Percentiles rank a stretch among this genome's conserved stretches.
These are phyloP conservation scores for Tylopilus plumbeoviolaceoides DNA, from an alignment of 768 basidiomycete species.

Conservation along the genomic window DNA sequence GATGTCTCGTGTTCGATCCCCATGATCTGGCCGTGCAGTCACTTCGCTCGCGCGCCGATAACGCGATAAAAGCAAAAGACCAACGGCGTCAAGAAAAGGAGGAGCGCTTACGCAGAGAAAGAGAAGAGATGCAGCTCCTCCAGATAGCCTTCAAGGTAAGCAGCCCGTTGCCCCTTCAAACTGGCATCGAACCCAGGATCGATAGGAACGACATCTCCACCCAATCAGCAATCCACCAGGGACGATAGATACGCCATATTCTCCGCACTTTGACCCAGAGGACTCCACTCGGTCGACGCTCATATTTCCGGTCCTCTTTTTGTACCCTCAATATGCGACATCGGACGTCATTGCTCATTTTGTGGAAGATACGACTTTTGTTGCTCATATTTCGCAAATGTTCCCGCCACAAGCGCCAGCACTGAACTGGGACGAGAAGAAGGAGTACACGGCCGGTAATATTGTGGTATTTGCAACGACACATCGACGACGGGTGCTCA, in stretches of 20 bases:
- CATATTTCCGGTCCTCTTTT: constrained; percentile 84
- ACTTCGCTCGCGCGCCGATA: constrained; percentile 45
- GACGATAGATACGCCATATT: constrained; percentile 51
- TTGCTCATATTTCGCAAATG: constrained; percentile 72
- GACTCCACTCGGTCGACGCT: constrained; percentile 58
- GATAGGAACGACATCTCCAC: constrained; percentile 72
- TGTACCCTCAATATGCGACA: constrained; percentile 86
- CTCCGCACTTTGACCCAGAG: constrained; percentile 63
- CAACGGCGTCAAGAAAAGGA: constrained; percentile 46
- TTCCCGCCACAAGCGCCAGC: constrained; percentile 67
- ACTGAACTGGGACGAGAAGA: constrained; percentile 73
- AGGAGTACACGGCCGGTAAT: constrained; percentile 59
- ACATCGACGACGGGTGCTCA: constrained; percentile 68
- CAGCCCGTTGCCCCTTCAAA: background rate
- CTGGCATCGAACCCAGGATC: constrained; percentile 3
- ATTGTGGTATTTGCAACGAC: constrained; percentile 86
- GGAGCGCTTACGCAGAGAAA: constrained; percentile 46
- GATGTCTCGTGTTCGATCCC: constrained; percentile 58
- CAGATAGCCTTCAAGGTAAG: constrained; percentile 63
- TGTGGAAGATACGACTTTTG: constrained; percentile 79
- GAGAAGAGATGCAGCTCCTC: constrained; percentile 51
- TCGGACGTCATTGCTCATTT: constrained; percentile 89
- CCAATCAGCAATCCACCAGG: constrained; percentile 46
- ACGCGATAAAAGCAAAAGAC: constrained; percentile 47
- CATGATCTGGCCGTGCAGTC: constrained; percentile 51